Conservation (phyloP, 495 filamentous ascomycete genomes). For the Penicillium desertorum region DNA sequence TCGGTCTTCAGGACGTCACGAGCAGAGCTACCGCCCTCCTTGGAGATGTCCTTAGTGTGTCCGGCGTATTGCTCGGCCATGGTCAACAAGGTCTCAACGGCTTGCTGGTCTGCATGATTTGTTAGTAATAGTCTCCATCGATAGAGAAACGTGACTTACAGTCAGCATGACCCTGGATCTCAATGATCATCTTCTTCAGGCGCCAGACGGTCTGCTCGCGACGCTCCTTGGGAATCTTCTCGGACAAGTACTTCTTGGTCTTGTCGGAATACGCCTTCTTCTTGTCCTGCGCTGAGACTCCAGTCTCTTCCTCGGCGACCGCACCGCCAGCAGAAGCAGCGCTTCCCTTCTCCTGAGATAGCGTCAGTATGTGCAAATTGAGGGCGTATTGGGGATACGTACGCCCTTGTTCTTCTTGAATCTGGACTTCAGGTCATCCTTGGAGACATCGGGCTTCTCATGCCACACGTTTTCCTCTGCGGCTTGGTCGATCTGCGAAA, state of each 20-base stretch:
- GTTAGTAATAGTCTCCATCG: constrained; percentile 8
- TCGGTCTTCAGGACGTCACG: constrained; percentile 65
- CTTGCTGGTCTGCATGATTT: constrained; percentile 62
- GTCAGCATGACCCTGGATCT: constrained; percentile 90
- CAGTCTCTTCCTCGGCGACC: constrained; percentile 15
- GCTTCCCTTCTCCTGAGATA: constrained; percentile 21
- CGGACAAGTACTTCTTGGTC: constrained; percentile 68
- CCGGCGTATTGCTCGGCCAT: constrained; percentile 84
- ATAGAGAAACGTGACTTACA: constrained; percentile 49
- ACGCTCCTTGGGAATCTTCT: constrained; percentile 90
- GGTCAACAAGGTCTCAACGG: constrained; percentile 78
- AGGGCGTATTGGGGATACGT: constrained; percentile 14
- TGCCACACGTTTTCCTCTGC: constrained; percentile 94
- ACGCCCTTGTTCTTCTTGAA: constrained; percentile 63
- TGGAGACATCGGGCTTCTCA: constrained; percentile 76
- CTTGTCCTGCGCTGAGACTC: constrained; percentile 26
- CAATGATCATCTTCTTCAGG: constrained; percentile 96
- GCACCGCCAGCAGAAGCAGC: constrained; percentile 14
- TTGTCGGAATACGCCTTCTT: constrained; percentile 40
- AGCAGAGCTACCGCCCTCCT: constrained; percentile 63
- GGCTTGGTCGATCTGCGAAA: constrained; percentile 74
- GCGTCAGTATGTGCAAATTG: constrained; percentile 12
- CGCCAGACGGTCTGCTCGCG: constrained; percentile 91
- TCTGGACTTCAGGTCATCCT: constrained; percentile 66
- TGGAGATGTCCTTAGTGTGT: constrained; percentile 63